Conservation (phyloP, 139 green algal species). For the Yamagishiella unicocca region DNA sequence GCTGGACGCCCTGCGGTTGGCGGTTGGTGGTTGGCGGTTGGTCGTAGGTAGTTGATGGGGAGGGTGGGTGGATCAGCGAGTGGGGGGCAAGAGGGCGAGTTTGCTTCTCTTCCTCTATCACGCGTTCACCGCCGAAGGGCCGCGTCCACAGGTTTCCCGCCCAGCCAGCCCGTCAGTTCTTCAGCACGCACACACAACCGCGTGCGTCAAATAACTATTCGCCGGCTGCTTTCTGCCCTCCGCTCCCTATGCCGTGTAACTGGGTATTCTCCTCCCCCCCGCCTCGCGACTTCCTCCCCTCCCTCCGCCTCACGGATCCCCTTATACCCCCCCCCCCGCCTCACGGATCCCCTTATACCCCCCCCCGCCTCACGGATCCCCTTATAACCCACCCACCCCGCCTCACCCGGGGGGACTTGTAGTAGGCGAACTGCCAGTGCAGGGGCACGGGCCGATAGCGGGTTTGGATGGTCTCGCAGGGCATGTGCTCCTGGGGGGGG, state of each 20-base stretch:
- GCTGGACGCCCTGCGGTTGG: slow-evolving; percentile 27
- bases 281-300: not conserved
- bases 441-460: slow-evolving; percentile 92
- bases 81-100: too few relatives aligned
- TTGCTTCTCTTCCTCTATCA: too few relatives aligned
- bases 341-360: not conserved
- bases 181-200: too few relatives aligned
- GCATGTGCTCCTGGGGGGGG: slow-evolving; percentile 73
- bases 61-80: not conserved
- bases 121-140: too few relatives aligned
- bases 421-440: slow-evolving; percentile 89
- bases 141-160: too few relatives aligned
- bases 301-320: not conserved
- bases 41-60: too few relatives aligned
- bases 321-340: not conserved
- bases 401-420: slow-evolving; percentile 27
- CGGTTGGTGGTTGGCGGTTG: too few relatives aligned
- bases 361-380: not conserved
- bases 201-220: too few relatives aligned
- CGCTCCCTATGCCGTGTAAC: too few relatives aligned
- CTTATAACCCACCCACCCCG: not conserved
- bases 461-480: slow-evolving; percentile 85
- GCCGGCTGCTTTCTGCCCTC: too few relatives aligned
- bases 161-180: too few relatives aligned
- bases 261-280: not conserved